Base-by-base conservation (phyloP, 2,329 filamentous ascomycete genomes). In the Paraphoma sp. region DNA sequence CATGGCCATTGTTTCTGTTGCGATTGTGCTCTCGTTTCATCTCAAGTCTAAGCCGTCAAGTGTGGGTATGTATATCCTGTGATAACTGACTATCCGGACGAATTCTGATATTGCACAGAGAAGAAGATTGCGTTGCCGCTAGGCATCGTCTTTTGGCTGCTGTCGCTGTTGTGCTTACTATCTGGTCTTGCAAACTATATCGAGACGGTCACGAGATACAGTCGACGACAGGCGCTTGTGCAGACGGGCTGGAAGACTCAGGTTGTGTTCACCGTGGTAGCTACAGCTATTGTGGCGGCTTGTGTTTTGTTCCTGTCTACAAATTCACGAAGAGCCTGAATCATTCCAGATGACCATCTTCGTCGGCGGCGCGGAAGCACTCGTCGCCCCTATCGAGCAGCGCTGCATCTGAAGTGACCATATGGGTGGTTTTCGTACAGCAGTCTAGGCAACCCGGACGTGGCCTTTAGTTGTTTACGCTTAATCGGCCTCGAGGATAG, bases 231-330 rank as follows among this genome's bases (percentile, higher is more conserved):
- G 28, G 95, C 95, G 0, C 84, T 98, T 61, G 95, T 99, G 40
- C 95, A 99, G 80, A 90, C 88, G 30, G 95, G 95, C 1, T 95
- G 91, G 90, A 94, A 92, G 78, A 98, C 95, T 38, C 93, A 98
- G 74, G 76, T 89, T 42, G 90, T 96, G 10, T 79, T 79, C 52
- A 77, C 74, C 7, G 69, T 79, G 31, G 77, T 79, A 1, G 74
- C 77, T 18, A 69, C 69, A 10, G 68, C 75, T 7, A 79, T 79
- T 55, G 73, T 79, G 17, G 76, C 75, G 31, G 71, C 76, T n/a
- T 79, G 77, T 57, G 63, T 78, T 12, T 51, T 79, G 48, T 76
- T 79, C 51, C 67, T 79, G n/a, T 73, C 76, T 40, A 78, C 73
- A 3, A 77, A 78, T 62, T 69, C 76, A 47, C 63, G 69, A 44